Evolutionary conservation across 345 rosid genomes (phyloP).

Genomic region (Rhodamnia rubescens): DNA sequence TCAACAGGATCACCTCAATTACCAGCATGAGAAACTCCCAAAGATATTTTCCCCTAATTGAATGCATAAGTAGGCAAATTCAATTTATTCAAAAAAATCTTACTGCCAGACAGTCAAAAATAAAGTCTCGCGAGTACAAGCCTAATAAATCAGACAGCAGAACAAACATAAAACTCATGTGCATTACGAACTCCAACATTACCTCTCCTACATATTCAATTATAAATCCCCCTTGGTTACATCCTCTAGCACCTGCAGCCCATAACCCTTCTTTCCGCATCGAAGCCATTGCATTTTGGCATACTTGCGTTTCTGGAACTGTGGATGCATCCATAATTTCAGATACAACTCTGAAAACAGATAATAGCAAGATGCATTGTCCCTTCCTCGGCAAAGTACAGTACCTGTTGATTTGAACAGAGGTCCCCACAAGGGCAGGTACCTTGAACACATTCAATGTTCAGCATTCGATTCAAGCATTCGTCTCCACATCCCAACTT

Average conservation of each 20-base stretch:
- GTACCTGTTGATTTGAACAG: constrained; percentile 96
- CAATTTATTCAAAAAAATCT: neutral
- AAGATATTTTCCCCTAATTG: neutral
- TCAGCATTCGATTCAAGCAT: constrained; percentile 93
- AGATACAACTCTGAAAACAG: neutral
- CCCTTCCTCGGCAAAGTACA: neutral
- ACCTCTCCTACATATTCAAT: constrained; percentile 99
- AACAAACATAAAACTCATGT: neutral
- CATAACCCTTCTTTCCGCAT: constrained; percentile 94
- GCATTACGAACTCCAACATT: constrained; percentile 1
- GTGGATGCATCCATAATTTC: constrained; percentile 16
- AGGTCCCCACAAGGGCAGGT: constrained; percentile 88
- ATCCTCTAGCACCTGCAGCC: constrained; percentile 67
- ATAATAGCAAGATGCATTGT: neutral
- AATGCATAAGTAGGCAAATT: neutral
- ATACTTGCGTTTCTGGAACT: constrained; percentile 89
- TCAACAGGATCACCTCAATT: neutral
- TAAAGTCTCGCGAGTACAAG: neutral
- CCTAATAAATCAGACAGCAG: neutral
- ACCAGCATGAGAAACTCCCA: neutral
- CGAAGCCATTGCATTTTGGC: constrained; percentile 58
- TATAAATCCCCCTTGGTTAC: constrained; percentile 64
- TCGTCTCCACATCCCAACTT: constrained; percentile 84
- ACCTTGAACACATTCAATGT: constrained; percentile 90
- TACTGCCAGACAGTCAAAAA: neutral